Percentiles rank a stretch among this genome's conserved stretches.
phyloP scores from a whole-genome alignment of 2,329 filamentous ascomycete genomes.

The Ophiostoma himal-ulmi region DNA sequence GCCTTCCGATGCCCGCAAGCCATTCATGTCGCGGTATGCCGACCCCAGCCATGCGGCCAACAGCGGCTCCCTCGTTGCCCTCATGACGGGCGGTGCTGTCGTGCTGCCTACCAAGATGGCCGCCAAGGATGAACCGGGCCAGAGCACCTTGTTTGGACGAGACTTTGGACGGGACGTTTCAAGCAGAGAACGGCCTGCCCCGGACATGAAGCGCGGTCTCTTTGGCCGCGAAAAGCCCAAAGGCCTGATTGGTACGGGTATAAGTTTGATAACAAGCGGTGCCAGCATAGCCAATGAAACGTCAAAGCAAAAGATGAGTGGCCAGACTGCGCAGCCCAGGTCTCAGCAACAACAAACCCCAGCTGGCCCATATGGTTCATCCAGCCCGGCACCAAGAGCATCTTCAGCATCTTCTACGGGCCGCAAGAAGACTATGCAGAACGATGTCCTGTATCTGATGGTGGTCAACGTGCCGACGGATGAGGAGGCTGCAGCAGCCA shows the following conservation, averaged over 20 bases:
- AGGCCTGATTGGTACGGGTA: not conserved
- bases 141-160: not conserved
- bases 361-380: not conserved
- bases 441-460: not conserved
- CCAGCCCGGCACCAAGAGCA: not conserved
- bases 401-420: not conserved
- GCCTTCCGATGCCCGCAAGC: slow-evolving; percentile 29
- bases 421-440: not conserved
- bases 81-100: slow-evolving; percentile 27
- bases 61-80: slow-evolving; percentile 41
- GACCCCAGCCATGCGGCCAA: slow-evolving; percentile 49
- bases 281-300: not conserved
- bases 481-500: not conserved
- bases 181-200: not conserved
- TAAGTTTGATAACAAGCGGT: not conserved
- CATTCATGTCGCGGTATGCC: slow-evolving; percentile 43
- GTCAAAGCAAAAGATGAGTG: not conserved
- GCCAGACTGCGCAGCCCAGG: not conserved
- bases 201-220: not conserved
- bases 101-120: not conserved
- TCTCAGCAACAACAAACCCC: not conserved
- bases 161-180: not conserved
- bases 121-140: not conserved
- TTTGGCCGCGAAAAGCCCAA: not conserved
- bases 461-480: not conserved